A percentile compares a stretch with the other conserved stretches of the same genome.
These are phyloP conservation scores for Penicillium samsonianum DNA, from an alignment of 495 filamentous ascomycete genomes.

Conservation along the genomic window DNA sequence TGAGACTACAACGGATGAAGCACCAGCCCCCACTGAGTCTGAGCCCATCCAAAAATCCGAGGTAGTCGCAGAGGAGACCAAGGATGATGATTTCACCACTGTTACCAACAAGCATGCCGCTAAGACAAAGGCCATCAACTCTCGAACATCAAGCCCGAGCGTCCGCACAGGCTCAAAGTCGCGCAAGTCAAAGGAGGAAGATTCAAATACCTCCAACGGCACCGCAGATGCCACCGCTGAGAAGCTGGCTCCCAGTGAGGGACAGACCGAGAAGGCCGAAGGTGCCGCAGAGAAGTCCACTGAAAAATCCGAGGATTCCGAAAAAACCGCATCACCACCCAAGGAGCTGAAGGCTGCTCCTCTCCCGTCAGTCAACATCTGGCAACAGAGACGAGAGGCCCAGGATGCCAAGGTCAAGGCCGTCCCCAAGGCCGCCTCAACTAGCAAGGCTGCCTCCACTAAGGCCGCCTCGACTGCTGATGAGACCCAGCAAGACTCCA, in stretches of 20 bases:
- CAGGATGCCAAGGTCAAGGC: slow-evolving; percentile 66
- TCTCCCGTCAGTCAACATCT: slow-evolving; percentile 79
- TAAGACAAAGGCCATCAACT: slow-evolving; percentile 42
- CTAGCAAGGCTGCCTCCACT: slow-evolving; percentile 31
- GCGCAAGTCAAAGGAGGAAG: slow-evolving; percentile 64
- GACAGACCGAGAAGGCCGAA: slow-evolving; percentile 20
- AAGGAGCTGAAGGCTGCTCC: slow-evolving; percentile 78
- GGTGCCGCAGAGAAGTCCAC: slow-evolving; percentile 30
- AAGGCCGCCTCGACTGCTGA: slow-evolving; percentile 42
- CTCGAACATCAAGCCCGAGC: slow-evolving; percentile 67
- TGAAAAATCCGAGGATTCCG: slow-evolving; percentile 38
- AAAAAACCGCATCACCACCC: slow-evolving; percentile 52
- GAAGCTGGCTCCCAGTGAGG: slow-evolving; percentile 40
- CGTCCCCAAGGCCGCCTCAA: slow-evolving; percentile 27
- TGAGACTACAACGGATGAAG: slow-evolving; percentile 22
- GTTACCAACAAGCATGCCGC: slow-evolving; percentile 35
- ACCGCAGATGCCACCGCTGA: slow-evolving; percentile 51
- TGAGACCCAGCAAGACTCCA: slow-evolving; percentile 45
- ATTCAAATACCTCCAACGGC: slow-evolving; percentile 66
- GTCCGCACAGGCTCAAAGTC: slow-evolving; percentile 62
- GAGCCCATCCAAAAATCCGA: slow-evolving; percentile 34
- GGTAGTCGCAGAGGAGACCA: slow-evolving; percentile 27
- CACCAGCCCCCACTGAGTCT: slow-evolving; percentile 22
- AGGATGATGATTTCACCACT: slow-evolving; percentile 38
- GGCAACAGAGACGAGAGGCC: slow-evolving; percentile 74